These are phyloP conservation scores for Letharia lupina DNA, from an alignment of 495 filamentous ascomycete species.

Conservation along the genomic window DNA sequence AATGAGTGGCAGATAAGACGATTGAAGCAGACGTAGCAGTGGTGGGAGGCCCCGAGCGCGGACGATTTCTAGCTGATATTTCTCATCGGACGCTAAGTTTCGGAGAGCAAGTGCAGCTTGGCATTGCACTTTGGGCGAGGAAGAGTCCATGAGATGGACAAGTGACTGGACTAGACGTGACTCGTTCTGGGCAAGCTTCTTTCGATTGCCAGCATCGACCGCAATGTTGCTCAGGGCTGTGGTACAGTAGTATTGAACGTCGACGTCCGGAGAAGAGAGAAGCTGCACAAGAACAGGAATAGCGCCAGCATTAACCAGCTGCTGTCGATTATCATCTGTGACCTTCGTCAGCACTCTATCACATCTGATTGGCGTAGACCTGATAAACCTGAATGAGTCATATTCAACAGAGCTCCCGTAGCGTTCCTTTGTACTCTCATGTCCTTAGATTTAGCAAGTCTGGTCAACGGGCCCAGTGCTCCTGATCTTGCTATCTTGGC, in stretches of 20 bases:
- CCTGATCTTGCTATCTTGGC: constrained; percentile 95
- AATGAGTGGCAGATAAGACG: constrained; percentile 89
- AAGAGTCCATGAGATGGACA: constrained; percentile 93
- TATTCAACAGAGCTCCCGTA: constrained; percentile 91
- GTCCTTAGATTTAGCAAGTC: constrained; percentile 91
- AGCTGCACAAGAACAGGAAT: constrained; percentile 95
- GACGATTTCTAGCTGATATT: constrained; percentile 97
- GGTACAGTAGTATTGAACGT: constrained; percentile 99
- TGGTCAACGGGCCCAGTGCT: constrained; percentile 80
- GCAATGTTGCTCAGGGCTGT: constrained; percentile 98
- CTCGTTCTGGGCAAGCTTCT: constrained; percentile 81
- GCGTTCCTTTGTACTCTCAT: constrained; percentile 98
- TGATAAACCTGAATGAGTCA: constrained; percentile 91
- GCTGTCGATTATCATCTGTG: constrained; percentile 90
- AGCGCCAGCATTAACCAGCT: constrained; percentile 91
- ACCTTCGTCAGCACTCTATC: constrained; percentile 8
- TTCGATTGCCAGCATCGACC: constrained; percentile 83
- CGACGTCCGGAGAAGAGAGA: constrained; percentile 82
- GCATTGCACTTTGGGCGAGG: constrained; percentile 95
- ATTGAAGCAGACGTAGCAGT: constrained; percentile 81
- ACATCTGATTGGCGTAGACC: constrained; percentile 9
- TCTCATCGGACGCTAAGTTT: constrained; percentile 95
- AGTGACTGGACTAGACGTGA: constrained; percentile 82
- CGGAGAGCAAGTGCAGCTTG: constrained; percentile 90
- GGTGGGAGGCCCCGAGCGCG: constrained; percentile 74